phyloP scores from a whole-genome alignment of 2,329 filamentous ascomycete species.

The Clarireedia homoeocarpa region DNA sequence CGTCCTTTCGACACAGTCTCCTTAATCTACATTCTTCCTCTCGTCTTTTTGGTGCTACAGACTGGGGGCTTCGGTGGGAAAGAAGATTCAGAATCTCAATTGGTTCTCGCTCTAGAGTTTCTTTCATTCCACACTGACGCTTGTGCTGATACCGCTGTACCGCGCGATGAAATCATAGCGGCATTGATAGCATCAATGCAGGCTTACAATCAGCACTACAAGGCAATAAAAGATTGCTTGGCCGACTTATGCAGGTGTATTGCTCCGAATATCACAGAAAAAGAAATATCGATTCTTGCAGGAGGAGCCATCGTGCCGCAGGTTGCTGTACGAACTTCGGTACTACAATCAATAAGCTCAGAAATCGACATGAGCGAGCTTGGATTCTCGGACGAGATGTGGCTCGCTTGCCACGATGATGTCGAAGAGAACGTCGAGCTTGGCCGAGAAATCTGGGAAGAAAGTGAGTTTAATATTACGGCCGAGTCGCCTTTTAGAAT shows the following conservation, averaged over 20 bases:
- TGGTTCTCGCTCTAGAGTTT: constrained; percentile 83
- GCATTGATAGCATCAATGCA: constrained; percentile 78
- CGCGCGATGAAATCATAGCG: constrained; percentile 65
- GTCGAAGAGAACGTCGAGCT: constrained; percentile 78
- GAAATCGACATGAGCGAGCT: constrained; percentile 89
- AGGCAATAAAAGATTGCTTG: constrained; percentile 87
- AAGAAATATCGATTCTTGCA: constrained; percentile 70
- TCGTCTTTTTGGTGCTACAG: constrained; percentile 71
- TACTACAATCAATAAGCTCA: constrained; percentile 81
- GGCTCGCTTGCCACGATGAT: constrained; percentile 88
- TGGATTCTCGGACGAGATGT: constrained; percentile 81
- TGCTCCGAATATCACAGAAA: constrained; percentile 65
- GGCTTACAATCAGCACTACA: constrained; percentile 86
- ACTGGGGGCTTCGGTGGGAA: constrained; percentile 69
- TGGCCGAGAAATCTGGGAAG: constrained; percentile 87
- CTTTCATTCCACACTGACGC: constrained; percentile 80
- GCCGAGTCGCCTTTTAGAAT: constrained; percentile 58
- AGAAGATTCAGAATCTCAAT: constrained; percentile 82
- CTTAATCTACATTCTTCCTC: constrained; percentile 76
- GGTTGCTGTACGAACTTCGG: constrained; percentile 70
- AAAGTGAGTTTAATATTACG: constrained; percentile 70
- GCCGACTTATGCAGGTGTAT: constrained; percentile 78
- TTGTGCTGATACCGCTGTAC: constrained; percentile 67
- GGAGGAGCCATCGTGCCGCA: constrained; percentile 74
- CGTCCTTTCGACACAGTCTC: constrained; percentile 87